Base-by-base conservation (phyloP, 305 asterid species). In the Fraxinus nigra region DNA sequence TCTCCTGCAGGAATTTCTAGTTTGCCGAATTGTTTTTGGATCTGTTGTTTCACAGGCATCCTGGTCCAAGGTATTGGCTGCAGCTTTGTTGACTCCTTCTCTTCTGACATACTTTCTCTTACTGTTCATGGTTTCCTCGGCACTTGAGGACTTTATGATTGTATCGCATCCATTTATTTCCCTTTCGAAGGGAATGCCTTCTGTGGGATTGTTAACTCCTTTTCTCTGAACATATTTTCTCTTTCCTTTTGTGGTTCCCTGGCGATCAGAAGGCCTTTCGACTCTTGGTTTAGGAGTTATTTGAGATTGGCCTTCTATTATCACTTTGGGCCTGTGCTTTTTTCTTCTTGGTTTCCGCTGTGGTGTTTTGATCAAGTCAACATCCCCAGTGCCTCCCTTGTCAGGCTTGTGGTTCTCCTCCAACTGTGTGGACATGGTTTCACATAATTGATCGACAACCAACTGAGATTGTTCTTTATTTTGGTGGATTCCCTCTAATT, bases 291-390 rank as follows among this genome's bases (percentile, higher is more conserved):
- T 92, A 24, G 88, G 91, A 80, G 91, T 82, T 70, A 75, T 87
- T 81, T 90, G 91, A 77, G 87, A 76, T 85, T 92, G 67, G 69
- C 92, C 93, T 86, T 94, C 98, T 74, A 85, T 85, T 61, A 96
- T 85, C 76, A 96, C 99, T 84, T 92, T 96, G 70, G 99, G 99
- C 86, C 97, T 90, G 92, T 96, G 98, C 82, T 92, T 96, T 86
- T 84, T 94, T 86, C 92, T 91, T 86, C 95, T 93, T 51, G 92
- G 85, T 86, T 90, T 96, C 85, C 79, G 92, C 80, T 87, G 97
- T 35, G 95, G 95, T 78, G 99, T 91, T 86, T 88, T 89, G 83
- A 70, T 87, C 83, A 85, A 78, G 82, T 90, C 92, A 80, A 84
- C 81, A 77, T 80, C 93, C 81, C 84, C 92, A 4, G 79, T 84